Evolutionary conservation across 345 rosid species (phyloP).

Genomic region (Sonneratia alba): DNA sequence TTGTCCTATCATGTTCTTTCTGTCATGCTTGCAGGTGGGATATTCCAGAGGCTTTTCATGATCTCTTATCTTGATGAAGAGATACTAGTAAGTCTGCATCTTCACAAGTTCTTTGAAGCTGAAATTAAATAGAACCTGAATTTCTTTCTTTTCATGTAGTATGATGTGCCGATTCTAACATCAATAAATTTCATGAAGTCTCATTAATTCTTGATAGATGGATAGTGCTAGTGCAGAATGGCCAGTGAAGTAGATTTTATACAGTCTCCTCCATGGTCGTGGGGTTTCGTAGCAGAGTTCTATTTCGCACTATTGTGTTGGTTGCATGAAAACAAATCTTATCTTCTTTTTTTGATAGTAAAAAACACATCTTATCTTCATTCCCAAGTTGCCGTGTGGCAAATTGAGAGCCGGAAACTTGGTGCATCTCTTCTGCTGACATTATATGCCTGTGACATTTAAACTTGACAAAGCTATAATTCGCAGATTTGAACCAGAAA

Average conservation of each 20-base stretch:
- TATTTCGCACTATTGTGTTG: not conserved
- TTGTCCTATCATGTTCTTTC: not conserved
- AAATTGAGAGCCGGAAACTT: too few species aligned
- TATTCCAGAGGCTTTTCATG: conserved; percentile 84
- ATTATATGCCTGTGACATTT: not conserved
- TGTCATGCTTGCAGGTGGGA: conserved; percentile 45
- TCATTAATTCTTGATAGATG: not conserved
- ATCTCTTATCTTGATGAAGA: conserved; percentile 93
- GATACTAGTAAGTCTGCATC: conserved; percentile 55
- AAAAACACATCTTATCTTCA: too few species aligned
- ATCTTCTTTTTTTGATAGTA: too few species aligned
- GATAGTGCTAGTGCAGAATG: not conserved
- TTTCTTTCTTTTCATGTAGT: not conserved
- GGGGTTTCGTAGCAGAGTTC: not conserved
- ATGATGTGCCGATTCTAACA: not conserved
- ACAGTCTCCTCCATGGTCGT: not conserved
- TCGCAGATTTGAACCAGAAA: not conserved
- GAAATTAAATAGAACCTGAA: not conserved
- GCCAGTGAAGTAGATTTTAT: not conserved
- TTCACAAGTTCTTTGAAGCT: not conserved
- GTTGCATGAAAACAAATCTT: not conserved
- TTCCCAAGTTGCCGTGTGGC: too few species aligned
- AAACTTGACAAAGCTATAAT: not conserved
- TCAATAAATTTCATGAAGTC: not conserved
- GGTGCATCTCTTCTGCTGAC: not conserved